These are phyloP conservation scores for Colletotrichum echinochloae DNA, from an alignment of 2,329 filamentous ascomycete genomes.

Conservation along the genomic window DNA sequence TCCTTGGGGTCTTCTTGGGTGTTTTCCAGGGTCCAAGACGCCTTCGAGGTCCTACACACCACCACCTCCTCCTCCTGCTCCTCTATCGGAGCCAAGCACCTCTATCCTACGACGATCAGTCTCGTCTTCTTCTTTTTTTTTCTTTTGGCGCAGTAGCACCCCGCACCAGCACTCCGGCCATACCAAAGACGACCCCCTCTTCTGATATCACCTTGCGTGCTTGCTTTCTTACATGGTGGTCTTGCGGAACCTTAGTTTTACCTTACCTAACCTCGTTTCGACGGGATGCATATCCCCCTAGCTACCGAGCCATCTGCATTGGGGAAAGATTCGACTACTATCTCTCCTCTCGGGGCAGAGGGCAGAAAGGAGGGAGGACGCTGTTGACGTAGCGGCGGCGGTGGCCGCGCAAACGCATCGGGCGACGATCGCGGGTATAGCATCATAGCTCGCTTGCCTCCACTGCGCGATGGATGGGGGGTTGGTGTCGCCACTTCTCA, in stretches of 20 bases:
- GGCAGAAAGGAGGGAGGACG: not conserved
- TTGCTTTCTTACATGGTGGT: not conserved
- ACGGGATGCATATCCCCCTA: not conserved
- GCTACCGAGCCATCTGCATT: not conserved
- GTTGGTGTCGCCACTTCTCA: not conserved
- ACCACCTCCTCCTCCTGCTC: not conserved
- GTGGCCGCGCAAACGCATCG: not conserved
- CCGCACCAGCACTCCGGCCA: not conserved
- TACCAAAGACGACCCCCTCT: not conserved
- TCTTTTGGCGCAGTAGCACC: not conserved
- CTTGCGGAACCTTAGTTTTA: not conserved
- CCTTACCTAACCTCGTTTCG: not conserved
- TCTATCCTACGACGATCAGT: not conserved
- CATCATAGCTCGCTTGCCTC: conserved; percentile 1
- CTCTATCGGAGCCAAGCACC: not conserved
- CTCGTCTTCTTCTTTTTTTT: not conserved
- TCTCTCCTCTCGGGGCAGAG: not conserved
- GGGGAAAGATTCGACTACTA: not conserved
- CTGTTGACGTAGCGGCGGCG: not conserved
- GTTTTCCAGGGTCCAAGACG: conserved; percentile 27
- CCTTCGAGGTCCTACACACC: conserved; percentile 4
- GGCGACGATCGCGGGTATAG: conserved; percentile 26
- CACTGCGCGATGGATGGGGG: not conserved
- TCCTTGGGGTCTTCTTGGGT: not conserved
- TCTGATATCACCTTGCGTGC: not conserved